A percentile compares a stretch with the other conserved stretches of the same genome.
Evolutionary conservation across 345 rosid species (phyloP).

Genomic region (Angophora floribunda): DNA sequence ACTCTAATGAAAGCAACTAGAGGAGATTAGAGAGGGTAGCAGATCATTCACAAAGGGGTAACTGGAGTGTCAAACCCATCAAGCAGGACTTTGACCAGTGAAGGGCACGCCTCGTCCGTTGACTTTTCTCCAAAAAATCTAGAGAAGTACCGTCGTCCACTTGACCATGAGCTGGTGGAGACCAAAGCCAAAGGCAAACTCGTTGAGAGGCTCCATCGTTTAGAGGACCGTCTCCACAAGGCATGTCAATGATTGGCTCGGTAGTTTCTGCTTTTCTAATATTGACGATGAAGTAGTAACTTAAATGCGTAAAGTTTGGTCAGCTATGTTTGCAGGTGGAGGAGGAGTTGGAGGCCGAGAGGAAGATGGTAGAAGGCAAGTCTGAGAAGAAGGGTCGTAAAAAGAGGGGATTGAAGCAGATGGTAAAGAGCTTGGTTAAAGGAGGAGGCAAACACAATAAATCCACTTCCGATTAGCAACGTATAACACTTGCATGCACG

Average conservation of each 20-base stretch:
- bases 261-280: not conserved
- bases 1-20: slow-evolving; percentile 29
- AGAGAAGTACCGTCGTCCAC: slow-evolving; percentile 47
- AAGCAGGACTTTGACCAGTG: slow-evolving; percentile 23
- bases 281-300: not conserved
- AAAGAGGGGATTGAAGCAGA: slow-evolving; percentile 2
- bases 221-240: slow-evolving; percentile 29
- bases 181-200: slow-evolving; percentile 33
- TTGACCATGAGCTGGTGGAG: slow-evolving; percentile 23
- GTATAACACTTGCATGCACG: not conserved
- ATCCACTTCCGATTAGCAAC: not conserved
- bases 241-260: slow-evolving; percentile 1
- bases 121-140: slow-evolving; percentile 19
- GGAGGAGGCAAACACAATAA: not conserved
- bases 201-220: slow-evolving; percentile 23
- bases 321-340: slow-evolving; percentile 40
- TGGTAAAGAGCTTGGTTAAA: slow-evolving; percentile 18
- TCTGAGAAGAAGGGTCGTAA: not conserved
- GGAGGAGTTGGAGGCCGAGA: slow-evolving; percentile 29
- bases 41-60: slow-evolving; percentile 16
- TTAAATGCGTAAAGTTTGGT: not conserved
- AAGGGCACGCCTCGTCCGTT: slow-evolving; percentile 27
- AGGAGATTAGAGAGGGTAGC: slow-evolving; percentile 29
- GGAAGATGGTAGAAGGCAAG: not conserved
- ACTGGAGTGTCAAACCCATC: slow-evolving; percentile 23